Evolutionary conservation across 495 filamentous ascomycete species (phyloP).

Genomic region (Xylaria nigripes): DNA sequence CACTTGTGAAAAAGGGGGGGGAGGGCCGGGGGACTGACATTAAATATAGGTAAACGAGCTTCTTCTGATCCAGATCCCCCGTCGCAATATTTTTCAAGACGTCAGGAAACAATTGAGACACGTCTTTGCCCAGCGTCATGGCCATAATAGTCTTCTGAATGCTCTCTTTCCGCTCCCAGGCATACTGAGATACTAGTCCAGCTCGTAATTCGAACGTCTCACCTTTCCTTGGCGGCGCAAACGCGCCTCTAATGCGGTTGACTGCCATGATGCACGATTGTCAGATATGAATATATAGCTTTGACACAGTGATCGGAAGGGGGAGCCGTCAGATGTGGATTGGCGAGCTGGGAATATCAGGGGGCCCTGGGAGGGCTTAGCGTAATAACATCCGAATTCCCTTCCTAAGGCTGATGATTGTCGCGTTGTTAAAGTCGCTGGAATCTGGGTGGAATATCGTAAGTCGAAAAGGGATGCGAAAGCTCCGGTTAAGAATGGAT

Average conservation of each 20-base stretch:
- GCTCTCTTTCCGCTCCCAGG: conserved; percentile 95
- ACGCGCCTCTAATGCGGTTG: conserved; percentile 90
- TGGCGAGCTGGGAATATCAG: conserved; percentile 4
- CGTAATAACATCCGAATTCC: conserved; percentile 9
- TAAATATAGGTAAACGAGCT: conserved; percentile 96
- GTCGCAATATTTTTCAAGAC: conserved; percentile 99
- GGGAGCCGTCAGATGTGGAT: neutral
- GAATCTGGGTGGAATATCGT: neutral
- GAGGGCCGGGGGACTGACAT: conserved; percentile 82
- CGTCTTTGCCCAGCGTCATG: conserved; percentile 98
- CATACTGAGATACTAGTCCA: conserved; percentile 97
- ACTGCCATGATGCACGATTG: conserved; percentile 60
- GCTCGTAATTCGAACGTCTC: conserved; percentile 97
- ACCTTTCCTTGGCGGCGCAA: conserved; percentile 84
- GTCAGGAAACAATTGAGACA: conserved; percentile 94
- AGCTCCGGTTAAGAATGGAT: neutral
- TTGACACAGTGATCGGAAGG: neutral
- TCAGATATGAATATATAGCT: neutral
- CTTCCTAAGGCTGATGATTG: neutral
- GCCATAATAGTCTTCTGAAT: conserved; percentile 99
- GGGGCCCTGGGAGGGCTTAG: conserved; percentile 22
- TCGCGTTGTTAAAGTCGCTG: too few species aligned
- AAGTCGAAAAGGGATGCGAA: neutral
- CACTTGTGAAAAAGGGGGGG: neutral
- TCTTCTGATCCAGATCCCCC: conserved; percentile 93